phyloP scores from a whole-genome alignment of 2,329 filamentous ascomycete species.

The Aspergillus amoenus region DNA sequence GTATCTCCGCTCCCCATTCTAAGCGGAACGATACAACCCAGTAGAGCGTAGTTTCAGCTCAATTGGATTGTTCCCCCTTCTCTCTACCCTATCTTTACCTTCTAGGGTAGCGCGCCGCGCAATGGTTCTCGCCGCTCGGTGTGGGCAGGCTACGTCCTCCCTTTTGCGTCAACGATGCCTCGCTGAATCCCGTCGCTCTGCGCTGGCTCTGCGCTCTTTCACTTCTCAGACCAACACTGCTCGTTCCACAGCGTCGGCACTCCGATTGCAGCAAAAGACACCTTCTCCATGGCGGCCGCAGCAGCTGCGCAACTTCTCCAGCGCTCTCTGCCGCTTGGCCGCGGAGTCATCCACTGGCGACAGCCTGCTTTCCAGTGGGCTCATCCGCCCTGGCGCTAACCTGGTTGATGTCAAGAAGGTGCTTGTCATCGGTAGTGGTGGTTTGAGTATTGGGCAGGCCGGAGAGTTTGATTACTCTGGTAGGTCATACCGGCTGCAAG shows the following conservation, averaged over 20 bases:
- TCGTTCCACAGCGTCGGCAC: constrained; percentile 30
- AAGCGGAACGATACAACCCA: constrained; percentile 10
- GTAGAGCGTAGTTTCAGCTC: constrained; percentile 12
- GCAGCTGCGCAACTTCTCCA: constrained; percentile 45
- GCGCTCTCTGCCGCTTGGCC: constrained; percentile 38
- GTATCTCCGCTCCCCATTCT: constrained; percentile 7
- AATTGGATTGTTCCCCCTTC: constrained; percentile 17
- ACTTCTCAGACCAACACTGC: constrained; percentile 32
- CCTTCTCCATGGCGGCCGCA: constrained; percentile 40
- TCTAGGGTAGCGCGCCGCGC: constrained; percentile 33
- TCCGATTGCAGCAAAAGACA: constrained; percentile 39
- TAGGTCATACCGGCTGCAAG: constrained; percentile 48
- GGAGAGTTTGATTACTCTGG: constrained; percentile 99
- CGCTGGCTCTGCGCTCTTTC: constrained; percentile 39
- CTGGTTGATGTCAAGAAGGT: constrained; percentile 94
- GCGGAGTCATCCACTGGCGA: constrained; percentile 66
- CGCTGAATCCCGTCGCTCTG: constrained; percentile 35
- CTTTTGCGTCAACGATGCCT: constrained; percentile 45
- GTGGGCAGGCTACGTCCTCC: constrained; percentile 42
- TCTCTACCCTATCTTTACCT: constrained; percentile 5
- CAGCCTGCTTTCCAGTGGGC: constrained; percentile 86
- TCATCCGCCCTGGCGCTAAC: constrained; percentile 72
- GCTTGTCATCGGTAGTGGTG: constrained; percentile 91
- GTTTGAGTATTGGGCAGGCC: constrained; percentile 93
- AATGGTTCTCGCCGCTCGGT: constrained; percentile 48